Percentiles rank a stretch among this genome's conserved stretches.
These are phyloP conservation scores for Naganishia sp. DNA, from an alignment of 1,284 basidiomycete genomes.

Conservation along the genomic window DNA sequence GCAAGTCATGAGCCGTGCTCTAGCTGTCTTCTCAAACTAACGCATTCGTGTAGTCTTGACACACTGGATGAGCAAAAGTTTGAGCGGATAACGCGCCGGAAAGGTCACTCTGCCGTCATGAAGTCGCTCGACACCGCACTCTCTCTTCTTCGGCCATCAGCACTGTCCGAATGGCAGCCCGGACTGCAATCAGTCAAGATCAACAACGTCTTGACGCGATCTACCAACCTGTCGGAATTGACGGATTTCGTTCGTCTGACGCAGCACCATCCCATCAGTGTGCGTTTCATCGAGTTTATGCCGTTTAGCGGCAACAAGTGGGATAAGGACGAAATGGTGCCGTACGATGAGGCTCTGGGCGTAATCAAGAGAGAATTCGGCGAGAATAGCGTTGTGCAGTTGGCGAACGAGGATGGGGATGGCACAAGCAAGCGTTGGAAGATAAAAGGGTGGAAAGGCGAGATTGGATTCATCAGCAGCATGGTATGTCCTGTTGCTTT, in stretches of 20 bases:
- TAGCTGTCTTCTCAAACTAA: background rate
- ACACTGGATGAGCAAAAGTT: slow-evolving; percentile 85
- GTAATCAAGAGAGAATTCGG: slow-evolving; percentile 55
- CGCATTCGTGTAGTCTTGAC: slow-evolving; percentile 62
- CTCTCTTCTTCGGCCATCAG: slow-evolving; percentile 38
- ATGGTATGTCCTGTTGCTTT: slow-evolving; percentile 57
- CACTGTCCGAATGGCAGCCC: slow-evolving; percentile 33
- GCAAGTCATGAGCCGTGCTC: slow-evolving; percentile 4
- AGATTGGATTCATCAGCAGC: slow-evolving; percentile 83
- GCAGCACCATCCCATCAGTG: slow-evolving; percentile 62
- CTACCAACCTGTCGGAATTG: slow-evolving; percentile 76
- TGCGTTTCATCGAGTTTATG: slow-evolving; percentile 92
- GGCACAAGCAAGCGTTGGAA: slow-evolving; percentile 79
- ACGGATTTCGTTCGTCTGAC: slow-evolving; percentile 77
- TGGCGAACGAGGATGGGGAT: slow-evolving; percentile 63
- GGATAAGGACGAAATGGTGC: slow-evolving; percentile 77
- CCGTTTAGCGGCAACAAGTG: slow-evolving; percentile 87
- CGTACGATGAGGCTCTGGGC: slow-evolving; percentile 65
- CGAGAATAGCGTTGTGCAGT: slow-evolving; percentile 56
- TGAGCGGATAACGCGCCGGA: slow-evolving; percentile 73
- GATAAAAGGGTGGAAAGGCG: slow-evolving; percentile 71
- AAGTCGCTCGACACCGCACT: slow-evolving; percentile 68
- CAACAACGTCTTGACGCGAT: slow-evolving; percentile 79
- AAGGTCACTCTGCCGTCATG: slow-evolving; percentile 72
- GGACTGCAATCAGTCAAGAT: slow-evolving; percentile 68